Conservation (phyloP, 257 asterid genomes). For the Penstemon newberryi region DNA sequence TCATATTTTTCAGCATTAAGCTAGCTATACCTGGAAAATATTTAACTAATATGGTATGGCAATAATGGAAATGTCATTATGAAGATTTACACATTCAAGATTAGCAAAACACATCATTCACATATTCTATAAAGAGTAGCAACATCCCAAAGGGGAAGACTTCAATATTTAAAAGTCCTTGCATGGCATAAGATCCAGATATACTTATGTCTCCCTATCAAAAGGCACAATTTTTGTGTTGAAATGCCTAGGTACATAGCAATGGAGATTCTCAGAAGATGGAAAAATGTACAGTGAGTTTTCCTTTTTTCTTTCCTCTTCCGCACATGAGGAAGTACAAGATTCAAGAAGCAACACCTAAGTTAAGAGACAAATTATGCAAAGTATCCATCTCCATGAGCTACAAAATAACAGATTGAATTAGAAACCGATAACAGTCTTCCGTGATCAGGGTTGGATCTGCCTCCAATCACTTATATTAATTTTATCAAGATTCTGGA, state of each 20-base stretch:
- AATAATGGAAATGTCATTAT: background rate
- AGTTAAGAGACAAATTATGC: background rate
- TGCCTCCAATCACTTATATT: background rate
- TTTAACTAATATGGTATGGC: background rate
- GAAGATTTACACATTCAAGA: background rate
- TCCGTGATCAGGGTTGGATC: background rate
- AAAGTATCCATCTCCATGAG: background rate
- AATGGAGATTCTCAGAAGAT: background rate
- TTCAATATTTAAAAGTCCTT: background rate
- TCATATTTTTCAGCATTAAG: constrained; percentile 3
- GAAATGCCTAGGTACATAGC: background rate
- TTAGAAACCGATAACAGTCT: background rate
- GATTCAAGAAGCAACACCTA: background rate
- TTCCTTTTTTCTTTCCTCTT: background rate
- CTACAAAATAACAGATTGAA: background rate
- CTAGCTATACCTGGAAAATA: background rate
- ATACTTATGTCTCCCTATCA: background rate
- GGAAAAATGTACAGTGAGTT: background rate
- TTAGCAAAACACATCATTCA: background rate
- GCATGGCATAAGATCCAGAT: background rate
- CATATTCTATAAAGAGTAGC: background rate
- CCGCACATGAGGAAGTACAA: background rate
- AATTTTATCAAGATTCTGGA: background rate
- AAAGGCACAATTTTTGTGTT: background rate
- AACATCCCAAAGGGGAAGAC: background rate